Evolutionary conservation across 1,139 yeast genomes (phyloP).

Genomic region (Sugiyamaella sp.): DNA sequence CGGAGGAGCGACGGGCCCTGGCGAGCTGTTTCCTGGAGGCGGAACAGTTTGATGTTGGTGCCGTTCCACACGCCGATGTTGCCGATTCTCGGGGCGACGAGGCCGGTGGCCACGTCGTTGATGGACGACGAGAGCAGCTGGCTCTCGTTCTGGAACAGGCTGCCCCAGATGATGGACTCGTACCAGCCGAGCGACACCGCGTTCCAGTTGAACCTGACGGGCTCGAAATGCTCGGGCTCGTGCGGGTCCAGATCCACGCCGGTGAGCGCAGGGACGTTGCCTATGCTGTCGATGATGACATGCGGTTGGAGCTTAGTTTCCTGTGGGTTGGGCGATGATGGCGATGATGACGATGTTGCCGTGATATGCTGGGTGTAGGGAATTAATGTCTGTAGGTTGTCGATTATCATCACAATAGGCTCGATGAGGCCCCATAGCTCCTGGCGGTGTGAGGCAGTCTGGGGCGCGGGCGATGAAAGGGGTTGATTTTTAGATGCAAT

Average conservation of each 20-base stretch:
- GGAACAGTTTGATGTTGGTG: conserved; percentile 64
- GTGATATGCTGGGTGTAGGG: conserved; percentile 25
- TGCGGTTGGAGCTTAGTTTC: conserved; percentile 33
- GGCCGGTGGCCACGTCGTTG: conserved; percentile 26
- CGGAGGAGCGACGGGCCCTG: conserved; percentile 48
- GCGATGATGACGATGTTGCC: not conserved
- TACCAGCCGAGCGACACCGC: conserved; percentile 76
- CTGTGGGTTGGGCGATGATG: not conserved
- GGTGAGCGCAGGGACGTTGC: conserved; percentile 27
- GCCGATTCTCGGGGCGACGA: conserved; percentile 23
- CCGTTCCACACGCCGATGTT: conserved; percentile 57
- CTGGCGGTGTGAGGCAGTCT: not conserved
- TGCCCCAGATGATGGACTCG: conserved; percentile 65
- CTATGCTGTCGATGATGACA: conserved; percentile 34
- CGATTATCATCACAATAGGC: conserved; percentile 10
- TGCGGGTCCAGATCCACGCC: conserved; percentile 30
- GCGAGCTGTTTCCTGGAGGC: conserved; percentile 49
- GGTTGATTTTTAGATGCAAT: not conserved
- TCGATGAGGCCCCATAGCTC: conserved; percentile 13
- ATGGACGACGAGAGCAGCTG: conserved; percentile 25
- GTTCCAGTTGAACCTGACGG: conserved; percentile 63
- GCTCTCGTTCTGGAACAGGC: conserved; percentile 55
- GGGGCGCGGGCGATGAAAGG: not conserved
- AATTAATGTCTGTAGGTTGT: conserved; percentile 10
- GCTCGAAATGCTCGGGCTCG: conserved; percentile 45